Base-by-base conservation (phyloP, 768 basidiomycete species). In the Calocybe indica region DNA sequence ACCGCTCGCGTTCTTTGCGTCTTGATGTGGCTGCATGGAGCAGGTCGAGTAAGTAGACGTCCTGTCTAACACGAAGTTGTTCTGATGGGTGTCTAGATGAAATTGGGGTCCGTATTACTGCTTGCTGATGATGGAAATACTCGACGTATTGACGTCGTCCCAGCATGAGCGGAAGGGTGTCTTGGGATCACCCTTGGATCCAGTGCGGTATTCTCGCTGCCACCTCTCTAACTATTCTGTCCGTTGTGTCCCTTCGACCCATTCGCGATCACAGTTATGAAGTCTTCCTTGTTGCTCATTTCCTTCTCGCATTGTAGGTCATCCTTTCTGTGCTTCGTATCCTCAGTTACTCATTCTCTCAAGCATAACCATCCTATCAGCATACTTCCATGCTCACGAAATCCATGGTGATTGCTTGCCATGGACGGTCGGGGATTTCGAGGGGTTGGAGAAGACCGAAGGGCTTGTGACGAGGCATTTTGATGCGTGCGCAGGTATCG, bases 281-380 rank as follows among this genome's bases (percentile, higher is more conserved):
- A 54, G 3, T 73, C 4, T 85, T 84, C 64, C 63, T 78, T 32
- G 56, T 72, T 28, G 36, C 62, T 0, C 82, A 84, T 56, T 69
- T 76, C 45, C 6, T 72, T 3, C 52, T 71, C 55, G 70, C 58
- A 35, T 55, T 67, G 70, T 71, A 48, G 33, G 68, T 57, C 28
- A 2, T 47, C 36, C 22, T 22, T 10, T 33, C 40, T 12, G 28
- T 30, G 10, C 47, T 28, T 33, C 48, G 28, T 35, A 58, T 9
- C n/a, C 2, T 45, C 8, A 15, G 47, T 14, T 39, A n/a, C 12
- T 13, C 12, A 9, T 22, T 22, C 7, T 9, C 40, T 41, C 22
- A 12, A 72, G 70, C 10, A 65, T 70, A 6, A 62, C 70, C 28
- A 49, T 78, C 31, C 41, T 75, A 13, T 63, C 62, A 7, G 63